These are phyloP conservation scores for Kalmusia sp. DNA, from an alignment of 2,329 filamentous ascomycete genomes.

Conservation along the genomic window DNA sequence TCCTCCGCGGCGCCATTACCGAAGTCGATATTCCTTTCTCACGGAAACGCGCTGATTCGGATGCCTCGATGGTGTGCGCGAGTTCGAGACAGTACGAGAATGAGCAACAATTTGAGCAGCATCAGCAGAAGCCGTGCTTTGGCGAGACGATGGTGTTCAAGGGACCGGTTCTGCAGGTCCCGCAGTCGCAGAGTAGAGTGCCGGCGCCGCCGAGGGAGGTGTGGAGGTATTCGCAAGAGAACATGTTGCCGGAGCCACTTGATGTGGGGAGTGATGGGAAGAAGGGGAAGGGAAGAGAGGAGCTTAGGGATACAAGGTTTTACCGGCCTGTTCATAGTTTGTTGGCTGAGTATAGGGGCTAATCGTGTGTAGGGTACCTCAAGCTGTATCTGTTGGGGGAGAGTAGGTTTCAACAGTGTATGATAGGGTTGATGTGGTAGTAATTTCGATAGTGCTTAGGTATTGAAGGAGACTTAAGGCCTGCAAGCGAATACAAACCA, in stretches of 20 bases:
- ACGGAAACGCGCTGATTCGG: neutral
- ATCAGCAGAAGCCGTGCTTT: neutral
- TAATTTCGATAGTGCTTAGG: too few relatives aligned
- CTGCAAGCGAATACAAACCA: too few relatives aligned
- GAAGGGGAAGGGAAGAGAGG: neutral
- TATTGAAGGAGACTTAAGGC: too few relatives aligned
- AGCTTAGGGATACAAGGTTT: conserved; percentile 2
- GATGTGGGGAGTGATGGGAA: neutral
- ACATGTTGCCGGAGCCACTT: neutral
- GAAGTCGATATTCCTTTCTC: neutral
- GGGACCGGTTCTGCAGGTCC: neutral
- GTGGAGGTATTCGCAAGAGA: neutral
- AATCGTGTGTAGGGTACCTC: too few relatives aligned
- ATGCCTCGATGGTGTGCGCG: neutral
- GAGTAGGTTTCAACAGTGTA: neutral
- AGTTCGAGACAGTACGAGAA: neutral
- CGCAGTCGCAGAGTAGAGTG: neutral
- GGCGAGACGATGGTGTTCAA: neutral
- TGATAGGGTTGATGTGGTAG: too few relatives aligned
- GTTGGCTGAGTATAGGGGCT: neutral
- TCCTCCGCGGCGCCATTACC: too few relatives aligned
- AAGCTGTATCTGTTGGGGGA: too few relatives aligned
- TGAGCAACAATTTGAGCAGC: neutral
- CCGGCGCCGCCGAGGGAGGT: neutral
- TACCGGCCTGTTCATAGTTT: neutral